Conservation (phyloP, 192 early-diverging fungal species). For the Coemansia guatemalensis region DNA sequence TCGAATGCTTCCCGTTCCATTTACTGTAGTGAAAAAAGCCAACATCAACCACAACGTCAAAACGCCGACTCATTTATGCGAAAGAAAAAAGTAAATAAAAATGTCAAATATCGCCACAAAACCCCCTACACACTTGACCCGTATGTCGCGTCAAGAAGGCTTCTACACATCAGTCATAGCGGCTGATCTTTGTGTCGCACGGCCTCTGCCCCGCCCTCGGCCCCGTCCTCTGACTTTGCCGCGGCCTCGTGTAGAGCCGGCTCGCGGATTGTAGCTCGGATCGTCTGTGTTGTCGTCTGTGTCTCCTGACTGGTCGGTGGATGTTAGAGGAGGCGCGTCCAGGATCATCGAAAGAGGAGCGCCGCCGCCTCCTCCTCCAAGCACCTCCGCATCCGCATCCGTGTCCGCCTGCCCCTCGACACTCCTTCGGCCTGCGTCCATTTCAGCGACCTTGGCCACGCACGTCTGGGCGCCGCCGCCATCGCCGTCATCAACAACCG, state of each 20-base stretch:
- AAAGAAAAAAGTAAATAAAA: constrained; percentile 1
- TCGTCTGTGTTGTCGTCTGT: constrained; percentile 29
- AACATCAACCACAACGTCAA: too few species aligned
- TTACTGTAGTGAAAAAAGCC: too few species aligned
- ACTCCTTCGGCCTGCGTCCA: constrained; percentile 9
- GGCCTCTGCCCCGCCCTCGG: constrained; percentile 31
- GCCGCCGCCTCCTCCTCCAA: constrained; percentile 52
- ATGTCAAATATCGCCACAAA: not conserved
- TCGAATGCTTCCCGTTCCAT: too few species aligned
- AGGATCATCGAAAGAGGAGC: constrained; percentile 50
- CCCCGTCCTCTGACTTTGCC: constrained; percentile 40
- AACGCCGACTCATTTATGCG: not conserved
- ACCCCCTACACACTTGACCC: not conserved
- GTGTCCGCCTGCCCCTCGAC: not conserved
- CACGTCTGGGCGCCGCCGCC: constrained; percentile 45
- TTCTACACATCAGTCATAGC: too few species aligned
- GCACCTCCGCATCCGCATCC: constrained; percentile 10
- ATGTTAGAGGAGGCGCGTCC: constrained; percentile 23
- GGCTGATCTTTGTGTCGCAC: constrained; percentile 12
- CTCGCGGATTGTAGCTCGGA: constrained; percentile 17
- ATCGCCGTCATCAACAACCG: constrained; percentile 70
- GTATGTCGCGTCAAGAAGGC: not conserved
- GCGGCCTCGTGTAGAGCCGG: constrained; percentile 29
- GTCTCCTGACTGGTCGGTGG: constrained; percentile 28
- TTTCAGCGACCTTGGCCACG: constrained; percentile 43